phyloP scores from a whole-genome alignment of 2,329 filamentous ascomycete genomes.

The Sclerotinia borealis region DNA sequence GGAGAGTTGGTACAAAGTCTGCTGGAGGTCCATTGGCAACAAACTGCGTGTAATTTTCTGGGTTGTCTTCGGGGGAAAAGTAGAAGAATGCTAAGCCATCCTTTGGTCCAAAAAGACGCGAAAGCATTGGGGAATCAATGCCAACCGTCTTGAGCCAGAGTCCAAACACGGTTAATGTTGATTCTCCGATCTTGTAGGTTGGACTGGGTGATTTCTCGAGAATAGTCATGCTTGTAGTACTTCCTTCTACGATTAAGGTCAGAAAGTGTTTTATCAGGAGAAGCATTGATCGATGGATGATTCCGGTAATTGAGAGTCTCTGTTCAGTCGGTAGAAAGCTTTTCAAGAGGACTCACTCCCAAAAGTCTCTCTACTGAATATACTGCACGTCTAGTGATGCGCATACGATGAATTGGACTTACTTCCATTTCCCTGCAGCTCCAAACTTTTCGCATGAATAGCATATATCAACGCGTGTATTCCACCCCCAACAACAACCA shows the following conservation, averaged over 20 bases:
- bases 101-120: constrained; percentile 26
- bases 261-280: not conserved
- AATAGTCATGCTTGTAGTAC: constrained; percentile 14
- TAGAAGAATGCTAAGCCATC: constrained; percentile 29
- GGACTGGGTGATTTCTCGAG: constrained; percentile 23
- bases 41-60: constrained; percentile 18
- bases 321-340: not conserved
- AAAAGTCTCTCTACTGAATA: not conserved
- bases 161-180: constrained; percentile 24
- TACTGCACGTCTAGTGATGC: not conserved
- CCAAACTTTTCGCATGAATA: constrained; percentile 20
- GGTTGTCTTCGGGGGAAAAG: constrained; percentile 16
- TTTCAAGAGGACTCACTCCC: not conserved
- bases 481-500: constrained; percentile 24
- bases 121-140: constrained; percentile 17
- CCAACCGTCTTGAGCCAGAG: constrained; percentile 21
- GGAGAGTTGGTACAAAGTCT: constrained; percentile 19
- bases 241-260: not conserved
- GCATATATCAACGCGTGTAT: constrained; percentile 27
- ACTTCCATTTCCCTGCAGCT: constrained; percentile 11
- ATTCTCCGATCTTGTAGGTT: constrained; percentile 28
- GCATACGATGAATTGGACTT: not conserved
- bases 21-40: constrained; percentile 20
- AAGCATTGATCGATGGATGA: not conserved
- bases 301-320: not conserved